These are phyloP conservation scores for Chaetomium sp. DNA, from an alignment of 2,329 filamentous ascomycete genomes.

Conservation along the genomic window DNA sequence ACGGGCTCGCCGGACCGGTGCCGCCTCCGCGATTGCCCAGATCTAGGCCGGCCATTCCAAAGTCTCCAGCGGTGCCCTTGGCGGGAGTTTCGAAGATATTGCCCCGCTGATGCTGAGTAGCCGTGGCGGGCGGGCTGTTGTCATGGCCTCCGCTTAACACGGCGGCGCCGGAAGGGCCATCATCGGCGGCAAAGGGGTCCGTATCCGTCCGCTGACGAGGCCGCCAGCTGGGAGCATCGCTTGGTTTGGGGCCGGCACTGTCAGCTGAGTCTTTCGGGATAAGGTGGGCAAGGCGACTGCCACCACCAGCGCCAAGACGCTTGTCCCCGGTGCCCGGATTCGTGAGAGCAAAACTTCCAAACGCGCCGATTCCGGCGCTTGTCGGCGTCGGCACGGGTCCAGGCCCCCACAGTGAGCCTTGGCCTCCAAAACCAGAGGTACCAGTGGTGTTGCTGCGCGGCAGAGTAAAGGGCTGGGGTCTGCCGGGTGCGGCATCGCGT, in stretches of 20 bases:
- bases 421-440: conserved; percentile 47
- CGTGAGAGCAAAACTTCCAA: conserved; percentile 83
- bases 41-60: conserved; percentile 64
- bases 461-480: conserved; percentile 48
- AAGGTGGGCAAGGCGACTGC: conserved; percentile 83
- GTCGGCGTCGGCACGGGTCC: conserved; percentile 55
- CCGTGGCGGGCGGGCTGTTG: conserved; percentile 52
- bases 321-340: conserved; percentile 65
- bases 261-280: conserved; percentile 78
- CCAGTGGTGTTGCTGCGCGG: conserved; percentile 58
- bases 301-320: conserved; percentile 72
- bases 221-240: conserved; percentile 58
- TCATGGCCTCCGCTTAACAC: conserved; percentile 77
- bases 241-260: conserved; percentile 55
- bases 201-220: conserved; percentile 69
- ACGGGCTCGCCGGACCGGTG: conserved; percentile 82
- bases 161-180: conserved; percentile 66
- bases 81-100: conserved; percentile 56
- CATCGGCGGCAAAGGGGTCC: conserved; percentile 67
- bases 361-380: conserved; percentile 72
- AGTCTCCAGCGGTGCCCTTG: conserved; percentile 59
- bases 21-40: conserved; percentile 59
- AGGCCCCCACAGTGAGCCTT: conserved; percentile 51
- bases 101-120: conserved; percentile 41
- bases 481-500: conserved; percentile 39